Base-by-base conservation (phyloP, 2,329 filamentous ascomycete species). In the Penicillium oxalicum region DNA sequence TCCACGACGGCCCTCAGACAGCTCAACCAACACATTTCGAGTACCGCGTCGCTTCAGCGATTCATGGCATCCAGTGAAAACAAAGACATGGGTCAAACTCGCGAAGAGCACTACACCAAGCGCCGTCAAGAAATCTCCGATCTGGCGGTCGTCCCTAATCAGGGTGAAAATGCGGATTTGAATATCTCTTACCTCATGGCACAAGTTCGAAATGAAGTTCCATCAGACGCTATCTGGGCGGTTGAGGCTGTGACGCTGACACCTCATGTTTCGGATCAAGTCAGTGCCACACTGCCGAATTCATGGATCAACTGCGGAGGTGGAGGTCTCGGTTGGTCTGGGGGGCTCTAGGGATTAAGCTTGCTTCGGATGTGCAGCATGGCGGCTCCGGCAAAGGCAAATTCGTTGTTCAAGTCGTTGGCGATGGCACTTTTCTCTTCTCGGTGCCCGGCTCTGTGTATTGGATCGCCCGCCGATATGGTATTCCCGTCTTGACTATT, bases 301-400 rank as follows among this genome's bases (percentile, higher is more conserved):
- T 82, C 81, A 0, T 90, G 84, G 84, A 81, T 91, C 60, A 91
- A 90, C 65, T 91, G 87, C 62, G 87, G 87, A 1, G 87, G 85
- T 0, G 87, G 86, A 11, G 88, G 88, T 2, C 80, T 91, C 0
- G 87, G 87, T 2, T 91, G 87, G 87, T 87, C 82, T 9, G 87
- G 87, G 11, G 87, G 88, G 84, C 85, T 0, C 67, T 91, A 3
- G 88, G 87, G 2, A 83, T 91, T 61, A 90, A 91, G 64, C 77
- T 91, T 6, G 88, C 86, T 0, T 75, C 76, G 0, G 77, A 84
- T 43, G 66, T 67, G 2, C 67, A 76, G 51, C 70, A 76, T 33
- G 74, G 77, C 6, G 76, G 73, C 0, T 63, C 56, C 1, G 70
- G 70, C 38, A 77, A 80, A 56, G 78, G 78, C 28, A 80, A 77